These are phyloP conservation scores for Coprinopsis sp. DNA, from an alignment of 768 basidiomycete genomes.

Conservation along the genomic window DNA sequence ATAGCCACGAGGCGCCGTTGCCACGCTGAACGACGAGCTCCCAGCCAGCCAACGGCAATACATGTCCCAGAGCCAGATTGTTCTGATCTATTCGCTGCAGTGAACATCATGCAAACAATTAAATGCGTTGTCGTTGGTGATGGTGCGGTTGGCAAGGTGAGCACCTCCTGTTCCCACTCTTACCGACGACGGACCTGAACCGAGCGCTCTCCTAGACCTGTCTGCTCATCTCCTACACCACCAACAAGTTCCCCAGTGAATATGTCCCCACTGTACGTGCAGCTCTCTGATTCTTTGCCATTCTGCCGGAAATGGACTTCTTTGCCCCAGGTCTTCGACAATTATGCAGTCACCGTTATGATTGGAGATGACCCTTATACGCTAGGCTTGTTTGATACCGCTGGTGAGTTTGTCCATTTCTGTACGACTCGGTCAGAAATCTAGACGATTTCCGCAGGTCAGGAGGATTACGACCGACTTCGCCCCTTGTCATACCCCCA, in stretches of 20 bases:
- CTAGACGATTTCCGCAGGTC: slow-evolving; percentile 48
- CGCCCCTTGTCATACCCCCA: slow-evolving; percentile 99
- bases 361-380: slow-evolving; percentile 99
- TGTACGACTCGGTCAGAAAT: not conserved
- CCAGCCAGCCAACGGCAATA: slow-evolving; percentile 25
- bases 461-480: slow-evolving; percentile 99
- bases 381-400: slow-evolving; percentile 96
- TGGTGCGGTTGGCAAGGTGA: slow-evolving; percentile 96
- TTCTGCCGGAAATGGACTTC: slow-evolving; percentile 14
- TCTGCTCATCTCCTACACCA: slow-evolving; percentile 94
- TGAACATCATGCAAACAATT: slow-evolving; percentile 82
- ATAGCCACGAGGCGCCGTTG: slow-evolving; percentile 39
- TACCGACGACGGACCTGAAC: slow-evolving; percentile 5
- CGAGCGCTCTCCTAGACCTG: slow-evolving; percentile 61
- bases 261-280: slow-evolving; percentile 92
- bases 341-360: slow-evolving; percentile 99
- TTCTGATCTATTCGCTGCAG: slow-evolving; percentile 18
- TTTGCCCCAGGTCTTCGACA: slow-evolving; percentile 76
- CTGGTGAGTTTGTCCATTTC: slow-evolving; percentile 56
- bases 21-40: slow-evolving; percentile 28
- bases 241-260: slow-evolving; percentile 98
- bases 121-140: slow-evolving; percentile 98
- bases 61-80: slow-evolving; percentile 6
- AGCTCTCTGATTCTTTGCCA: slow-evolving; percentile 20
- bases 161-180: slow-evolving; percentile 23